These are phyloP conservation scores for Fistulifera solaris DNA, from an alignment of 108 stramenopile species.

Conservation along the genomic window DNA sequence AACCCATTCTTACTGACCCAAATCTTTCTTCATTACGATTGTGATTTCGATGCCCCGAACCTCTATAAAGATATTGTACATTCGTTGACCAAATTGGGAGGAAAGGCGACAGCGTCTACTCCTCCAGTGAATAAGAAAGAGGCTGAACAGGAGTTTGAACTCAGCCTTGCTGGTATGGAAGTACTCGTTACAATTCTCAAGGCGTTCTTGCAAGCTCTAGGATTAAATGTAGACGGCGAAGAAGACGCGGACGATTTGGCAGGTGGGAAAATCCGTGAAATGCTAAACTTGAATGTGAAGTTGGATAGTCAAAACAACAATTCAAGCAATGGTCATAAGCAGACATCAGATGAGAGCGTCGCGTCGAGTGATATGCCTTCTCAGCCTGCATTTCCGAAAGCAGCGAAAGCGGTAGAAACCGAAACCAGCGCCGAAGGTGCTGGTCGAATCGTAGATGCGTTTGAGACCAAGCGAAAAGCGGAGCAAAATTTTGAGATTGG, in stretches of 20 bases:
- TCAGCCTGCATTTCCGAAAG: not conserved
- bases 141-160: constrained; percentile 53
- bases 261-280: constrained; percentile 35
- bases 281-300: constrained; percentile 39
- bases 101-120: constrained; percentile 26
- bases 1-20: constrained; percentile 86
- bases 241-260: constrained; percentile 51
- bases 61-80: constrained; percentile 92
- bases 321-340: not conserved
- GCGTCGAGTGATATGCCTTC: constrained; percentile 3
- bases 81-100: constrained; percentile 75
- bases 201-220: constrained; percentile 58
- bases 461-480: constrained; percentile 73
- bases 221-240: constrained; percentile 37
- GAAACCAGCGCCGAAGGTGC: constrained; percentile 16
- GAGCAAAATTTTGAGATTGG: constrained; percentile 90
- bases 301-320: constrained; percentile 4
- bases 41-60: constrained; percentile 89
- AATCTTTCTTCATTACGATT: constrained; percentile 99
- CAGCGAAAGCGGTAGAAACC: not conserved
- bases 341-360: not conserved
- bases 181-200: constrained; percentile 68
- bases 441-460: constrained; percentile 28
- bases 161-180: constrained; percentile 66
- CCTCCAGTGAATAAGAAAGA: constrained; percentile 33